phyloP scores from a whole-genome alignment of 768 basidiomycete genomes.

The Leccinum ochraceum region DNA sequence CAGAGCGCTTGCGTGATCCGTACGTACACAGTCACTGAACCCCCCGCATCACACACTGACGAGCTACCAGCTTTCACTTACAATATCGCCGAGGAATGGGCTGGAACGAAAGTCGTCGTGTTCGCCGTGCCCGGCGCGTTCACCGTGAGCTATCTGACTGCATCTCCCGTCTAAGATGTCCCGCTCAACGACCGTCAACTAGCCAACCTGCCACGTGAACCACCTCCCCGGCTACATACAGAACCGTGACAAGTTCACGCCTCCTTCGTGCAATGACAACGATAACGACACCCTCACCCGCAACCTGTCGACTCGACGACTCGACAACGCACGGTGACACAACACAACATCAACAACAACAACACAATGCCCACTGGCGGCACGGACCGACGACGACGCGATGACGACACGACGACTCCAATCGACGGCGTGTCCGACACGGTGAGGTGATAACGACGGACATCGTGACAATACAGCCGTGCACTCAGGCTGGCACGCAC shows the following conservation, averaged over 20 bases:
- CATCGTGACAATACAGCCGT: no score
- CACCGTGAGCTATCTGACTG: constrained; percentile 49
- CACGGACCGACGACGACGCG: no score
- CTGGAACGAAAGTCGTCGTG: constrained; percentile 79
- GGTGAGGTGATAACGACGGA: no score
- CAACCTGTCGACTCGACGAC: no score
- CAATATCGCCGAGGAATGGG: constrained; percentile 61
- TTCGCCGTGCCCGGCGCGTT: constrained; percentile 82
- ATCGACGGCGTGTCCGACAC: no score
- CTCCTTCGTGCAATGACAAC: no score
- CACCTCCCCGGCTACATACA: constrained; percentile 49
- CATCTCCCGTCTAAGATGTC: neutral
- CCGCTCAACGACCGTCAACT: neutral
- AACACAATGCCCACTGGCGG: no score
- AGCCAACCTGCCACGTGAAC: constrained; percentile 45
- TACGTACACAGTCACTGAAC: constrained; percentile 37
- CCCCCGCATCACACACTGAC: neutral
- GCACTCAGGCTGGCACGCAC: no score
- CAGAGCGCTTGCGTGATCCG: constrained; percentile 65
- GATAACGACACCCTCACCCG: no score
- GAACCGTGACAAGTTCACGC: constrained; percentile 44
- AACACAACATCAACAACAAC: no score
- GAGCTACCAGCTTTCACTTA: constrained; percentile 47
- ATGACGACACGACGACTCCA: no score
- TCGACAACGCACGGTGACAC: no score